These are phyloP conservation scores for Helicocarpus griseus DNA, from an alignment of 2,329 filamentous ascomycete species.

Conservation along the genomic window DNA sequence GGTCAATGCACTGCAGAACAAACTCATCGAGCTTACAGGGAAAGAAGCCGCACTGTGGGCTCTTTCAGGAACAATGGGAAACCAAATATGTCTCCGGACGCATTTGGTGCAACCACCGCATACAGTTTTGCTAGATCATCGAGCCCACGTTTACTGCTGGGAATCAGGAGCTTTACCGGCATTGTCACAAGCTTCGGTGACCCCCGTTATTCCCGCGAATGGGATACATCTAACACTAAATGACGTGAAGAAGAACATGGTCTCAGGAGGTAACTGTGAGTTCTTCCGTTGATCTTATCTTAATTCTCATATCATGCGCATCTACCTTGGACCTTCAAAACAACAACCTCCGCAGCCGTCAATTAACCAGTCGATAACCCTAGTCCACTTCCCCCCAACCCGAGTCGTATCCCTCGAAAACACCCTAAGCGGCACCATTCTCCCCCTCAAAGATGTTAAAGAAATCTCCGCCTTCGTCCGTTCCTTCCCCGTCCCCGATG, in stretches of 20 bases:
- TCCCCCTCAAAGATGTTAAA: conserved; percentile 20
- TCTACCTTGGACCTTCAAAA: too few relatives aligned
- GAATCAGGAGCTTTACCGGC: conserved; percentile 23
- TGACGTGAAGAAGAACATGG: conserved; percentile 23
- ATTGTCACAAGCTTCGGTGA: conserved; percentile 25
- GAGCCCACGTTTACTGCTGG: conserved; percentile 25
- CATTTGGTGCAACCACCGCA: conserved; percentile 26
- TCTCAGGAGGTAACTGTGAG: conserved; percentile 19
- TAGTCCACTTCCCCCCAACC: conserved; percentile 23
- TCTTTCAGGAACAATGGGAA: conserved; percentile 32
- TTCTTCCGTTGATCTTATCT: background rate
- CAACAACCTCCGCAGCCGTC: too few relatives aligned
- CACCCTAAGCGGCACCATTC: conserved; percentile 19
- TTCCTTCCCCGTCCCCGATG: conserved; percentile 16
- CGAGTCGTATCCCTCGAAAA: conserved; percentile 23
- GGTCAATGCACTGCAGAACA: conserved; percentile 21
- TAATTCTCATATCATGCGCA: background rate
- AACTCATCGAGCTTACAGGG: conserved; percentile 23
- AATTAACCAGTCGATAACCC: too few relatives aligned
- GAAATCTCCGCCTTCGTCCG: conserved; percentile 22
- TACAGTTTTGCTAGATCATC: conserved; percentile 24
- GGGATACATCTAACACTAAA: conserved; percentile 25
- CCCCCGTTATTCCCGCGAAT: conserved; percentile 22
- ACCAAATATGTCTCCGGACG: conserved; percentile 27
- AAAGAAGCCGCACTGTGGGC: conserved; percentile 26